Base-by-base conservation (phyloP, 768 basidiomycete genomes). In the Collybia mongolica region DNA sequence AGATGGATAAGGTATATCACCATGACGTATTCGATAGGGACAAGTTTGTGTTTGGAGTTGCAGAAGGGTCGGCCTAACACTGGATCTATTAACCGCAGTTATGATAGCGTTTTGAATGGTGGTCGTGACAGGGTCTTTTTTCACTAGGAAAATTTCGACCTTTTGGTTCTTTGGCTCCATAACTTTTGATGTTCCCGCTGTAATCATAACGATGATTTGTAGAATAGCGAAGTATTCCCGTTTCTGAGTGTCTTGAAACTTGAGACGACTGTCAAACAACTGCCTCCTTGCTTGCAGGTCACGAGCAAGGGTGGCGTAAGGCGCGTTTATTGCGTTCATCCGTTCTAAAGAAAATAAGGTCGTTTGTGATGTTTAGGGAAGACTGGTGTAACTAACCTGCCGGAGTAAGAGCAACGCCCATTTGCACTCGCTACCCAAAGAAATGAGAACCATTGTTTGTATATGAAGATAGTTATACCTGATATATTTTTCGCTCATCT, bases 401-500 rank as follows among this genome's bases (percentile, higher is more conserved):
- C 2, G 77, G 75, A 15, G 74, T 68, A 41, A 81, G 71, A 2
- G 78, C 68, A 29, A 81, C 72, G 6, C 80, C 79, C 17, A 77
- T 55, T 57, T 81, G 79, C 28, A 81, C 79, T 39, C 79, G 72
- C 78, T 80, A 39, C 19, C 46, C 14, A 9, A 45, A 15, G 17
- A 26, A 11, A 19, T 52, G 48, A 47, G 29, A 29, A 50, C 12
- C 35, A 11, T 32, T 38, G 5, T 17, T 39, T 12, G 4, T 45
- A 2, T 26, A 32, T 12, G 15, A 22, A 44, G 39, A 9, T 46
- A 12, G 15, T 28, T 52, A 37, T 54, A 72, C 81, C 69, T 80
- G 74, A 54, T 86, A 90, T 20, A 86, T 81, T 58, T 86, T 86
- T 23, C 84, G 75, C 55, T 88, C 88, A 58, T 80, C 76, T 44